Percentiles rank a stretch among this genome's conserved stretches.
phyloP scores from a whole-genome alignment of 257 asterid genomes.

The Paulownia fortunei region DNA sequence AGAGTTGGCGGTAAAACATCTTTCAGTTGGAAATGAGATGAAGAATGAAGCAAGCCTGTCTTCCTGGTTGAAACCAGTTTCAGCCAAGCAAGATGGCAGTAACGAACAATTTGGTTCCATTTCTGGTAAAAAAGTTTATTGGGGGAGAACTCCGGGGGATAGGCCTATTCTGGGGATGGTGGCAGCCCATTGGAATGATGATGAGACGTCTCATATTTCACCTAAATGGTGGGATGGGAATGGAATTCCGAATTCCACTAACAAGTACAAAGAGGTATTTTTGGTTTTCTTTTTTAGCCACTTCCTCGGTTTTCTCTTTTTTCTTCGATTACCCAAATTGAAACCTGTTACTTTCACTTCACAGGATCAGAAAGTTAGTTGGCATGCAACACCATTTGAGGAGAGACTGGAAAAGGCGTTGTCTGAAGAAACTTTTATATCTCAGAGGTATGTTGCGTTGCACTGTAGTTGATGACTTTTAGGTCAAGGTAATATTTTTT shows the following conservation, averaged over 20 bases:
- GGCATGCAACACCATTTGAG: conserved; percentile 97
- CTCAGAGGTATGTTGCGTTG: conserved; percentile 62
- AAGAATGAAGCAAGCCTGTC: conserved; percentile 58
- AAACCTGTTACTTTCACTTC: conserved; percentile 13
- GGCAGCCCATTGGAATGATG: conserved; percentile 89
- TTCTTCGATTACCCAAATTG: not conserved
- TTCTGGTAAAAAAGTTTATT: conserved; percentile 33
- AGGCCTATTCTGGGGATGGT: conserved; percentile 95
- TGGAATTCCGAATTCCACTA: conserved; percentile 95
- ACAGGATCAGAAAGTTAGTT: conserved; percentile 86
- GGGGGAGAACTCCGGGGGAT: conserved; percentile 57
- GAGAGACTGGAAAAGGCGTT: conserved; percentile 97
- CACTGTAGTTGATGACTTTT: not conserved
- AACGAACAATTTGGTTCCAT: conserved; percentile 33
- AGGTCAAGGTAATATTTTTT: not conserved
- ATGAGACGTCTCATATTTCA: conserved; percentile 54
- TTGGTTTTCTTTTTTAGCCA: not conserved
- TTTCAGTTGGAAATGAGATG: conserved; percentile 44
- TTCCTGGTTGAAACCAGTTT: conserved; percentile 64
- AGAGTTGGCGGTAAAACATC: conserved; percentile 30
- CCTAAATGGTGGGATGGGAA: conserved; percentile 93
- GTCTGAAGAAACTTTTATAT: conserved; percentile 71
- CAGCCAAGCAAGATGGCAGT: conserved; percentile 39
- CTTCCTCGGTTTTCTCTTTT: not conserved
- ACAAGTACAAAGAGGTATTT: conserved; percentile 90